phyloP scores from a whole-genome alignment of 2,329 filamentous ascomycete genomes.

The Xylariaceae sp. region DNA sequence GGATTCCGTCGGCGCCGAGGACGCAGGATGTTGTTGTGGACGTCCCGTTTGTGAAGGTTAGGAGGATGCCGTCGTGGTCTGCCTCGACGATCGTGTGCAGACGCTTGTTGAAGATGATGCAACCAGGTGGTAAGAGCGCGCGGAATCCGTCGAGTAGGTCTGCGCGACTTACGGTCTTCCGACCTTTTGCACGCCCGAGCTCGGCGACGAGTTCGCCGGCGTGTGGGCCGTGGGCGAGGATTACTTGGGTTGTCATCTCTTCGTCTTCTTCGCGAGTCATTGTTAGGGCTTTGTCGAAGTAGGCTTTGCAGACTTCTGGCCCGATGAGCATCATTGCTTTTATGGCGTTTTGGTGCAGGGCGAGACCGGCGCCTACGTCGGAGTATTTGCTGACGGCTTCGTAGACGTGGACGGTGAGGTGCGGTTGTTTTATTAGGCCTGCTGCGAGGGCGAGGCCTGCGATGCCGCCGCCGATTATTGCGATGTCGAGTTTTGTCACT shows the following conservation, averaged over 20 bases:
- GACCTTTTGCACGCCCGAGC: constrained; percentile 32
- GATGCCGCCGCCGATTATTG: constrained; percentile 32
- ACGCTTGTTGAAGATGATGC: constrained; percentile 27
- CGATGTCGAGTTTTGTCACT: constrained; percentile 21
- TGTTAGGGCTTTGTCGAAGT: constrained; percentile 29
- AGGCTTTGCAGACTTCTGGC: constrained; percentile 31
- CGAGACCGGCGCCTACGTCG: constrained; percentile 37
- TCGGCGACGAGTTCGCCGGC: constrained; percentile 28
- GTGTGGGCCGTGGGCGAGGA: constrained; percentile 28
- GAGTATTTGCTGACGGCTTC: constrained; percentile 32
- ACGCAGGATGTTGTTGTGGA: constrained; percentile 27
- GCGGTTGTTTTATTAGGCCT: constrained; percentile 31
- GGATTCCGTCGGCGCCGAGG: constrained; percentile 35
- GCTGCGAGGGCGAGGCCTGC: constrained; percentile 35
- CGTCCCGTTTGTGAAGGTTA: constrained; percentile 29
- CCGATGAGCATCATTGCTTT: constrained; percentile 34
- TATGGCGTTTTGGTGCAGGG: constrained; percentile 36
- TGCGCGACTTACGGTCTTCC: constrained; percentile 32
- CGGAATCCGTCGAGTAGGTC: constrained; percentile 31
- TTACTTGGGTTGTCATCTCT: constrained; percentile 33
- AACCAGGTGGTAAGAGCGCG: constrained; percentile 22
- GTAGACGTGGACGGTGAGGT: constrained; percentile 36
- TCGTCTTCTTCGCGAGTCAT: constrained; percentile 30
- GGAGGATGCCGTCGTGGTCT: constrained; percentile 10
- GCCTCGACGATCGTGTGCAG: constrained; percentile 20